These are phyloP conservation scores for Penicillium decumbens DNA, from an alignment of 2,329 filamentous ascomycete species.

Conservation along the genomic window DNA sequence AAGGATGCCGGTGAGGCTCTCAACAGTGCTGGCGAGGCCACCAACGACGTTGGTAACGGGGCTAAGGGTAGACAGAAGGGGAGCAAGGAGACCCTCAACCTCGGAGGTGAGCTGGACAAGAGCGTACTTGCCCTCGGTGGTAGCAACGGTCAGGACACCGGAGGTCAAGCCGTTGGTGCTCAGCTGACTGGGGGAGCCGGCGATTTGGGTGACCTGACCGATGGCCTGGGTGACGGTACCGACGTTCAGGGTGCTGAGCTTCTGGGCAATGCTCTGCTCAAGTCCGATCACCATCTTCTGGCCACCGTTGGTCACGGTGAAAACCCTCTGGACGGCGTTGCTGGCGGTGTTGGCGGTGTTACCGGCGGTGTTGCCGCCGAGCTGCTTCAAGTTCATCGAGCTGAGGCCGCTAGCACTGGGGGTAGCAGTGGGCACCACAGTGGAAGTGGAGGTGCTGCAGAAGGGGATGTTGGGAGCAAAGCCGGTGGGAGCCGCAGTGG, in stretches of 20 bases:
- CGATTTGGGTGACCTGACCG: conserved; percentile 18
- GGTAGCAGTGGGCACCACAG: background rate
- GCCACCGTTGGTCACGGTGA: conserved; percentile 3
- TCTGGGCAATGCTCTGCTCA: conserved; percentile 14
- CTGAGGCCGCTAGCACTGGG: background rate
- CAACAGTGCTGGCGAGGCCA: conserved; percentile 15
- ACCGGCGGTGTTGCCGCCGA: background rate
- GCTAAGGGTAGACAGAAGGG: conserved; percentile 1
- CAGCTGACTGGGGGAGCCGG: conserved; percentile 17
- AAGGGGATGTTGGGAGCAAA: conserved; percentile 10
- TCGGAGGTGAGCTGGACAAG: conserved; percentile 16
- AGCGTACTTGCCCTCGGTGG: conserved; percentile 15
- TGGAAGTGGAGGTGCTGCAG: conserved; percentile 6
- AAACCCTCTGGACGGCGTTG: background rate
- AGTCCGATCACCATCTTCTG: conserved; percentile 21
- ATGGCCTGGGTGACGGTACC: conserved; percentile 12
- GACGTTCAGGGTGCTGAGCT: conserved; percentile 17
- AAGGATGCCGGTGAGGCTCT: background rate
- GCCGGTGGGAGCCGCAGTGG: conserved; percentile 10
- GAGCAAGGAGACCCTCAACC: conserved; percentile 14
- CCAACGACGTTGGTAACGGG: conserved; percentile 16
- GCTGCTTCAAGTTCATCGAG: background rate
- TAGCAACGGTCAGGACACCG: conserved; percentile 24
- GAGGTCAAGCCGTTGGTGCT: conserved; percentile 16
- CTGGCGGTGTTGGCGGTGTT: background rate